These are phyloP conservation scores for Cryptococcus sp. DNA, from an alignment of 1,284 basidiomycete species.

Conservation along the genomic window DNA sequence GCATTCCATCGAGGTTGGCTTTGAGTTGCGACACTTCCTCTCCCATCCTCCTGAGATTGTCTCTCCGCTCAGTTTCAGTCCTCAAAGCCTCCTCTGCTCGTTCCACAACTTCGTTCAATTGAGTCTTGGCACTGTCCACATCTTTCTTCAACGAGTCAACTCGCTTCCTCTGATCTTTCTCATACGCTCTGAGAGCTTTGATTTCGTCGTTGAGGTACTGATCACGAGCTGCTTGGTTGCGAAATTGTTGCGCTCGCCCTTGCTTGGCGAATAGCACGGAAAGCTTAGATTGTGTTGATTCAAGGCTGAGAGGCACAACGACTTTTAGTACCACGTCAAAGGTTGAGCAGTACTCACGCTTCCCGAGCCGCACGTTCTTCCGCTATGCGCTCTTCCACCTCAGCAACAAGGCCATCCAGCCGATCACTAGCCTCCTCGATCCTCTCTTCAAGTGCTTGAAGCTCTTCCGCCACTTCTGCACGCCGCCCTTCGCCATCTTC, in stretches of 20 bases:
- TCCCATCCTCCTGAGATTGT: constrained; percentile 73
- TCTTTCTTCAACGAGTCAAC: constrained; percentile 65
- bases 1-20: constrained; percentile 70
- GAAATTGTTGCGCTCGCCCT: constrained; percentile 80
- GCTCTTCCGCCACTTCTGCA: constrained; percentile 63
- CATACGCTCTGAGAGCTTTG: constrained; percentile 63
- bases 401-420: constrained; percentile 65
- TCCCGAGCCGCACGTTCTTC: constrained; percentile 69
- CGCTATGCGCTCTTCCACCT: constrained; percentile 64
- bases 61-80: constrained; percentile 70
- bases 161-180: constrained; percentile 64
- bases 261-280: constrained; percentile 81
- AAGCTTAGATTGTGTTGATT: constrained; percentile 69
- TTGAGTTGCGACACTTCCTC: constrained; percentile 66
- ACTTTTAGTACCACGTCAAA: constrained; percentile 1
- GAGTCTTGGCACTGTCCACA: constrained; percentile 73
- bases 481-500: constrained; percentile 63
- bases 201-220: constrained; percentile 74
- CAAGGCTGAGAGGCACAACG: constrained; percentile 57
- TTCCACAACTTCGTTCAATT: constrained; percentile 69
- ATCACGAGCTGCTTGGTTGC: constrained; percentile 80
- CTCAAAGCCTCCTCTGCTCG: constrained; percentile 61
- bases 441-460: constrained; percentile 63
- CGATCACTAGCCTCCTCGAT: constrained; percentile 67
- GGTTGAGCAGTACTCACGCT: constrained; percentile 35